Evolutionary conservation across 129 eudicot species (phyloP), one percentile per base, ranked within the genome.

Genomic region (Lonicera japonica): DNA sequence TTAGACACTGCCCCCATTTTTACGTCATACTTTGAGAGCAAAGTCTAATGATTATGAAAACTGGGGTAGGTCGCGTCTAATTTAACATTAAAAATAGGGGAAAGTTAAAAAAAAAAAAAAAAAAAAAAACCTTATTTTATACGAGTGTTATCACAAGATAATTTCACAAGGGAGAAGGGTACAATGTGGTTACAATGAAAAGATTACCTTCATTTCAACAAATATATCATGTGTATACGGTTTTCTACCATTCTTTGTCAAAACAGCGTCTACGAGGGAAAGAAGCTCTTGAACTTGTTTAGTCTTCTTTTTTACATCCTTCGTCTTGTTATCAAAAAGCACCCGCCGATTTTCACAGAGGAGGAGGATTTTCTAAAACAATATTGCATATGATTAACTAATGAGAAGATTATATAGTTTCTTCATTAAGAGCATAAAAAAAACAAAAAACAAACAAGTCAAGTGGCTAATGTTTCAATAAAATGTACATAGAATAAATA

Each of bases 171-270:
- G 4, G 9, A 21, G 19, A 13, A 21, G 50, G 48, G 0, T 58
- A 29, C 15, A 52, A 66, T 4, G 4, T n/a, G 51, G 38, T 11
- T 20, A 40, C 16, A 25, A 52, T 11, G 11, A 65, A 55, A 55
- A 18, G 48, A 63, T 58, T 19, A 80, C 96, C 95, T 82, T 84
- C 54, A 76, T 41, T 72, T 92, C 98, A 64, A 41, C 69, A 57
- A 84, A 92, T 15, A 92, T 67, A 67, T 87, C 85, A 72, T 85
- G 82, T 0, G 95, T 80, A 61, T 77, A 92, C 21, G 96, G 96
- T 48, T 73, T 78, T 39, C 95, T 86, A 22, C 77, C 72, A 63
- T 80, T 92, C 57, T 71, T 83, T 6, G 68, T 66, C 36, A 75
- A 55, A 56, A 87, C 84, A 50, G 1, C 36, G 70, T 87, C 77